Base-by-base conservation (phyloP, 805 yeast species). In the Metschnikowia peoriensis region DNA sequence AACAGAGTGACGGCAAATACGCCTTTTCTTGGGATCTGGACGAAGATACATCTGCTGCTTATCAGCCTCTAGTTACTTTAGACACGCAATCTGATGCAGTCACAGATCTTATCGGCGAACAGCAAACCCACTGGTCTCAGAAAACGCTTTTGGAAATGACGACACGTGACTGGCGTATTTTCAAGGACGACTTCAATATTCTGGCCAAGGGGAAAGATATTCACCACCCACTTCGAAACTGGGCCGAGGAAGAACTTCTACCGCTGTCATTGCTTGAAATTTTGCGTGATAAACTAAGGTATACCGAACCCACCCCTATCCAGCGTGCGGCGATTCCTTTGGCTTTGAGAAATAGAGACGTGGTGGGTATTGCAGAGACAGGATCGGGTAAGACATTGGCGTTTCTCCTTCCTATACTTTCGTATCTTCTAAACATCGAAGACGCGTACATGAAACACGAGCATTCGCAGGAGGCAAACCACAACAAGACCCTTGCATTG, bases 311-410 rank as follows among this genome's bases (percentile, higher is more conserved):
- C 4, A 88, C 97, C 0, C 94, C 98, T 0, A 87, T 94, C 53
- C 99, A 93, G 66, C 72, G 97, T 56, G 94, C 96, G 0, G 79
- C 97, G 0, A 82, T 93, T 5, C 97, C 97, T 0, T 71, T 85
- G 28, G 85, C 86, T 0, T 61, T 85, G 22, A 65, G 72, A 0
- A 72, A 78, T 3, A 69, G 82, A 27, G 97, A 93, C 66, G 74
- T 89, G 1, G 76, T 92, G 17, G 98, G 97, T 12, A 80, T 92
- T n/a, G 97, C 98, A 0, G 91, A 91, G 59, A 93, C 99, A 0
- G 99, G 99, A 11, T 88, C 96, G 1, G 99, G 99, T 61, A 93
- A 94, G 65, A 93, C 99, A 0, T 73, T 92, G 11, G 86, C 96
- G 1, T 93, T 85, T 67, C 66, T 88, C 10, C 67, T 93, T 1